Evolutionary conservation across 192 early-diverging fungal genomes (phyloP).

Genomic region (Entomortierella chlamydospora): DNA sequence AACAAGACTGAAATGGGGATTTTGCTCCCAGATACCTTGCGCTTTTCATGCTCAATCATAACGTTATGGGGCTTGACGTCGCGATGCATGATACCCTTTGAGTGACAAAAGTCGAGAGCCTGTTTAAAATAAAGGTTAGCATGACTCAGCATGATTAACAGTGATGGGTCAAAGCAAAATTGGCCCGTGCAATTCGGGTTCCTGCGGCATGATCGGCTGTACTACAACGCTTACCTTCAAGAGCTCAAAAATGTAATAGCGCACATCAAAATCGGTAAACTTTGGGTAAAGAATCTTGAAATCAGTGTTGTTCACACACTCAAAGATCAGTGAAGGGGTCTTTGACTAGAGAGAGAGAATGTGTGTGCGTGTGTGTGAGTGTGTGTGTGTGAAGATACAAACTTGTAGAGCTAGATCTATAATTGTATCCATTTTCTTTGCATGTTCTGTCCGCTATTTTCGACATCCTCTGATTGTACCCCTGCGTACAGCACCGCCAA

Average conservation of each 20-base stretch:
- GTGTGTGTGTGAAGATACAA: no score
- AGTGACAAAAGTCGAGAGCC: constrained; percentile 98
- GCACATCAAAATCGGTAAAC: constrained; percentile 94
- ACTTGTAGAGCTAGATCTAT: no score
- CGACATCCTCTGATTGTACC: no score
- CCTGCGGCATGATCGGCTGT: no score
- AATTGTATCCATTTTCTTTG: no score
- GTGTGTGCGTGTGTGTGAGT: no score
- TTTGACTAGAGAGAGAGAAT: constrained; percentile 72
- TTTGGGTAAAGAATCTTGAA: constrained; percentile 97
- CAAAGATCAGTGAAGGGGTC: constrained; percentile 96
- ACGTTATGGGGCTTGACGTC: constrained; percentile 99
- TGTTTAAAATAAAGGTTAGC: constrained; percentile 27
- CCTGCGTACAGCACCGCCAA: no score
- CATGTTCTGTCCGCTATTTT: no score
- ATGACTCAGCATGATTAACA: background rate
- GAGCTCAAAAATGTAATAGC: constrained; percentile 97
- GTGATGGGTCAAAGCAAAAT: background rate
- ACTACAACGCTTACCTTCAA: constrained; percentile 73
- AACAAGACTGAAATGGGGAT: background rate
- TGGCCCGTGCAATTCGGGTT: background rate
- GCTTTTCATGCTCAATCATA: constrained; percentile 99
- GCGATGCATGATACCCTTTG: constrained; percentile 98
- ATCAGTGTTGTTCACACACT: constrained; percentile 97
- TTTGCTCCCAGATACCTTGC: constrained; percentile 71